Evolutionary conservation across 2,329 filamentous ascomycete genomes (phyloP).

Genomic region (Blastomyces parvus): DNA sequence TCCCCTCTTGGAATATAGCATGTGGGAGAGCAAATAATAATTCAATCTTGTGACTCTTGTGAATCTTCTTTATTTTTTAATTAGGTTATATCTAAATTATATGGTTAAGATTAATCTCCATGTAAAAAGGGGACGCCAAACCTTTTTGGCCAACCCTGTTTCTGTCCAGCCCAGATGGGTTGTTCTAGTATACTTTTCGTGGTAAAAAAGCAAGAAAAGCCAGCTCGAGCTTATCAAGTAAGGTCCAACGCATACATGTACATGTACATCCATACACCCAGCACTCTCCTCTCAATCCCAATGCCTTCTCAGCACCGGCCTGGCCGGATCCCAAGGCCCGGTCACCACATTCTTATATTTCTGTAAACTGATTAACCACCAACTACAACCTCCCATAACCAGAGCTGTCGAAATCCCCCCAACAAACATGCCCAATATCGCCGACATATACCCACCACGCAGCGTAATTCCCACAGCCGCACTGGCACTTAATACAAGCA

Average conservation of each 20-base stretch:
- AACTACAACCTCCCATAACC: constrained; percentile 86
- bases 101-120: too few species aligned
- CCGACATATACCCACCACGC: constrained; percentile 45
- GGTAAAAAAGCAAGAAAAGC: background rate
- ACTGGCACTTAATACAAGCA: constrained; percentile 69
- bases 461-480: constrained; percentile 61
- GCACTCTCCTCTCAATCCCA: constrained; percentile 28
- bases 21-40: too few species aligned
- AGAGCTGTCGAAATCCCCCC: constrained; percentile 65
- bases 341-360: constrained; percentile 99
- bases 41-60: too few species aligned
- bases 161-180: background rate
- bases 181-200: background rate
- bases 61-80: too few species aligned
- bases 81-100: too few species aligned
- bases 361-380: constrained; percentile 95
- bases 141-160: too few species aligned
- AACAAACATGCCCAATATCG: constrained; percentile 63
- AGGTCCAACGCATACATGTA: background rate
- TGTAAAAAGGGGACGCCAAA: too few species aligned
- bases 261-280: background rate
- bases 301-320: constrained; percentile 49
- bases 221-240: background rate
- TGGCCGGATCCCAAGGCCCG: constrained; percentile 92
- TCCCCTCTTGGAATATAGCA: too few species aligned